Evolutionary conservation across 1,139 yeast species (phyloP), one percentile per base, ranked within the genome.

Genomic region (Taphrina flavorubra): DNA sequence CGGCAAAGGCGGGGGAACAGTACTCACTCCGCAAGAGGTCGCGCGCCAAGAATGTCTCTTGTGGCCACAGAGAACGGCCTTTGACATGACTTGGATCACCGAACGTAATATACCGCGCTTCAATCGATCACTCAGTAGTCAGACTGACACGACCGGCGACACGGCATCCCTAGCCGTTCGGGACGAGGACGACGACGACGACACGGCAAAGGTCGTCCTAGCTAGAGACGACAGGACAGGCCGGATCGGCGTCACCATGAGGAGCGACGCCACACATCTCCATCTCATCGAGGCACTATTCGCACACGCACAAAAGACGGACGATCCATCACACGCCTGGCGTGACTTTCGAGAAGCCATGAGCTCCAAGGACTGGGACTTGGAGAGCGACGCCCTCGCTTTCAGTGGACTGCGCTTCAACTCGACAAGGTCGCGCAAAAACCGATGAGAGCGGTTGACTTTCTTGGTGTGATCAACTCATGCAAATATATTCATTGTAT

Each of bases 191-290:
- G 47, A 16, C n/a, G 8, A 11, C 18, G 47, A 44, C 8, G 47
- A 44, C 16, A 16, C 1, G n/a, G 4, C 13, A n/a, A n/a, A 7
- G 47, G 18, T 44, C n/a, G 47, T 44, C 47, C 16, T 44, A 2
- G 18, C n/a, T 44, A 16, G 1, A 4, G 18, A 13, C 8, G 47
- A 44, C 18, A 16, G 6, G 8, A 16, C 47, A 2, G 25, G 47
- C 47, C n/a, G 6, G n/a, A 7, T 44, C 18, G 47, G 47, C n/a
- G 18, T 44, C 47, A 44, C 47, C 20, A 16, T 16, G 18, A 44
- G 47, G n/a, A 44, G 47, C n/a, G 47, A n/a, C 18, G 58, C 58
- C 39, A 34, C 42, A 8, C 58, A 53, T 53, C 58, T 31, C 14
- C 44, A 53, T 18, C 10, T 53, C 58, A 18, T 49, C 36, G 37